Conservation (phyloP, 768 basidiomycete species). For the Auricularia sp. region DNA sequence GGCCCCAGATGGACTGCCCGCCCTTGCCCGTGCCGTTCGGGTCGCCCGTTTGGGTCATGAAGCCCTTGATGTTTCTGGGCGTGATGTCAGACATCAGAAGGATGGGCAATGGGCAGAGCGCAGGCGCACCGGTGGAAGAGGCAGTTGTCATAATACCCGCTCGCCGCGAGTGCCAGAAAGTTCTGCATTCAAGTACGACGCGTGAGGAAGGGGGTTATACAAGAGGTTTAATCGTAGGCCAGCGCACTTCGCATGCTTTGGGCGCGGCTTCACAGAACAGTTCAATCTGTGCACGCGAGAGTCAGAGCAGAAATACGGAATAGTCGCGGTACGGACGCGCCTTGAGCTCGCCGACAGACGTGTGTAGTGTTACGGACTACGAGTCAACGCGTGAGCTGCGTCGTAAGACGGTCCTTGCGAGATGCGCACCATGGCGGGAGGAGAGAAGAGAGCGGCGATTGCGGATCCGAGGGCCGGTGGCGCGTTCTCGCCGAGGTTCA, state of each 20-base stretch:
- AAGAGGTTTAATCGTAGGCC: conserved; percentile 3
- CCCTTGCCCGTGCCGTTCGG: conserved; percentile 87
- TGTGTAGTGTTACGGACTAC: conserved; percentile 91
- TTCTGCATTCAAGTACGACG: conserved; percentile 44
- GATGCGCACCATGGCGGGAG: background rate
- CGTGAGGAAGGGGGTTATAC: background rate
- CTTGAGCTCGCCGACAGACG: conserved; percentile 91
- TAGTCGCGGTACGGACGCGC: conserved; percentile 27
- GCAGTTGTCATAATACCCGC: conserved; percentile 74
- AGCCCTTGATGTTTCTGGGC: conserved; percentile 76
- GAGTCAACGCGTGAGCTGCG: background rate
- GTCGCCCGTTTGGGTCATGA: conserved; percentile 94
- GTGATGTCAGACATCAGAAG: background rate
- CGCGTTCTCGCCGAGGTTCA: too few relatives aligned
- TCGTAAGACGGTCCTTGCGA: background rate
- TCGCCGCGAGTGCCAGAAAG: conserved; percentile 88
- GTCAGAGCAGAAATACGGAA: background rate
- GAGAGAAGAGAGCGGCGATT: background rate
- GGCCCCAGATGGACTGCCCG: conserved; percentile 94
- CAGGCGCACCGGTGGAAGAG: conserved; percentile 56
- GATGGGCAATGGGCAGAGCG: background rate
- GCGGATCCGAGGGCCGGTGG: background rate
- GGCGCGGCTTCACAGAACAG: conserved; percentile 96
- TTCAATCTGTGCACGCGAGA: conserved; percentile 55
- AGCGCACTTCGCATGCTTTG: conserved; percentile 76